Percentiles rank a stretch among this genome's conserved stretches.
Evolutionary conservation across 495 filamentous ascomycete genomes (phyloP).

Genomic region (Bacidia gigantensis): DNA sequence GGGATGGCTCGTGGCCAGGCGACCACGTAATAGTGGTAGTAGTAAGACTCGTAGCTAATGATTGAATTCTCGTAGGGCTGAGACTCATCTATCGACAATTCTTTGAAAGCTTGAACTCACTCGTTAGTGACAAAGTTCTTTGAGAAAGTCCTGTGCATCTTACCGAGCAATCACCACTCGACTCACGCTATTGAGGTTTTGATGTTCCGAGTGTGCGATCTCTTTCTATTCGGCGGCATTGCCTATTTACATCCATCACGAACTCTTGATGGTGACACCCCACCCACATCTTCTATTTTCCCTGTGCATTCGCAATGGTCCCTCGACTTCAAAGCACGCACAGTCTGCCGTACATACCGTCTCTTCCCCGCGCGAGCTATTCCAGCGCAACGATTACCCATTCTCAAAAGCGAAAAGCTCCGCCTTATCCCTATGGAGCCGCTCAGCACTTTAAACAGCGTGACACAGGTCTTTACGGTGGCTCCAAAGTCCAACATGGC

Average conservation of each 20-base stretch:
- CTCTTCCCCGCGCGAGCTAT: neutral
- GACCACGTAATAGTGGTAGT: too few relatives aligned
- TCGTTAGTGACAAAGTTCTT: too few relatives aligned
- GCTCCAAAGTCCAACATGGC: slow-evolving; percentile 67
- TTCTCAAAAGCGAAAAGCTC: slow-evolving; percentile 20
- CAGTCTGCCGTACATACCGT: neutral
- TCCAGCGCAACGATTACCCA: slow-evolving; percentile 3
- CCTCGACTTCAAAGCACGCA: neutral
- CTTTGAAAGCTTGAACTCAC: too few relatives aligned
- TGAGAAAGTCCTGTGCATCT: too few relatives aligned
- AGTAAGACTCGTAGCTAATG: too few relatives aligned
- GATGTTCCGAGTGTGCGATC: too few relatives aligned
- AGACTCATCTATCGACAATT: too few relatives aligned
- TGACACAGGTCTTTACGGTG: slow-evolving; percentile 75
- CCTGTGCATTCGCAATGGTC: neutral
- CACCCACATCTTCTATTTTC: neutral
- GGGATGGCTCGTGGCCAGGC: too few relatives aligned
- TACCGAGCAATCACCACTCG: too few relatives aligned
- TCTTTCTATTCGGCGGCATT: too few relatives aligned
- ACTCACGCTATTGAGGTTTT: too few relatives aligned
- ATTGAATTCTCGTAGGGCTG: slow-evolving; percentile 7
- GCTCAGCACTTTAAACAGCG: slow-evolving; percentile 69
- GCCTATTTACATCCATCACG: too few relatives aligned
- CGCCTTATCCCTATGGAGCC: slow-evolving; percentile 78
- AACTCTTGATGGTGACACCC: neutral